Base-by-base conservation (phyloP, 1,139 yeast species). In the Wickerhamomyces sp. region DNA sequence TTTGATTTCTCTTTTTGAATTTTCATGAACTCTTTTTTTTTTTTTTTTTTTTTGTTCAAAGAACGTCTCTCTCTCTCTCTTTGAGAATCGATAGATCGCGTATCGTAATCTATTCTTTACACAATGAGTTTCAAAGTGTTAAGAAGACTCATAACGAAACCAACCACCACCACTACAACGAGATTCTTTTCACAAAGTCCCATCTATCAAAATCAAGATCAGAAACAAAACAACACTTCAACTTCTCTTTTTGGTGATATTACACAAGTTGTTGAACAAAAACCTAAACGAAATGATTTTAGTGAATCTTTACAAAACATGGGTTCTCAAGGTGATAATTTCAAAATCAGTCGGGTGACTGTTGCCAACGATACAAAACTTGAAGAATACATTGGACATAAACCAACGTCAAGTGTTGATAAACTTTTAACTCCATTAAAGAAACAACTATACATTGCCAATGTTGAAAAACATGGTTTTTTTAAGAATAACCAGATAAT, bases 351-450 rank as follows among this genome's bases (percentile, higher is more conserved):
- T n/a, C 42, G 35, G 20, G 46, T 54, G 26, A 59, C 62, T 1
- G 52, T 67, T 4, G 55, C 58, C 28, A 58, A 61, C 31, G 78
- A 64, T 51, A 51, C 30, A 47, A 59, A 46, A 50, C 54, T 58
- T 55, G 79, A 57, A 59, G 70, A 52, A 49, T 68, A 38, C 46
- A 55, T 61, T 49, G 61, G 58, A 45, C 52, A 56, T 23, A 62
- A 45, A 51, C 73, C 71, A 45, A 52, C 62, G 42, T 42, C 59
- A 37, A 66, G 79, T 0, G 63, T 66, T 7, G 68, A 72, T 28
- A 51, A 61, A 28, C 58, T 74, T 17, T 57, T 88, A 17, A 72
- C 88, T 11, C 94, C 95, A n/a, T 65, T 87, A 43, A 88, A 87
- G 59, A 70, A 70, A 46, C 64, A 69, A 47, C 64, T 88, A 16